Evolutionary conservation across 768 basidiomycete genomes (phyloP).

Genomic region (Rhizopogon vinicolor): DNA sequence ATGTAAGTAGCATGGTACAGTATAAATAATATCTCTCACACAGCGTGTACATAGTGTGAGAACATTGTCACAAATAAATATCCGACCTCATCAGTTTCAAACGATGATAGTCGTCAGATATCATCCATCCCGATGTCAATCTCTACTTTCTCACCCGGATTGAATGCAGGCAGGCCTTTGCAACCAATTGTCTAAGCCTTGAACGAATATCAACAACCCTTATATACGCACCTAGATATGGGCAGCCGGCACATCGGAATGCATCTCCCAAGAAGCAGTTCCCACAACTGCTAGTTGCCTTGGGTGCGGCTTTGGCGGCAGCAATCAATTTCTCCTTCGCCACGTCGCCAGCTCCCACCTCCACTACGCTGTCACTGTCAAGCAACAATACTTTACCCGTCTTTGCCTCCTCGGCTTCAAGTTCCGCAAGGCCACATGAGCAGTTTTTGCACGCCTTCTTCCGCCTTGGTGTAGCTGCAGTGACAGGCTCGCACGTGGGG

Average conservation of each 20-base stretch:
- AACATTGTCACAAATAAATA: not conserved
- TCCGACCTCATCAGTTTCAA: not conserved
- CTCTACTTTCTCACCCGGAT: constrained; percentile 97
- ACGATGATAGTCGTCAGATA: constrained; percentile 39
- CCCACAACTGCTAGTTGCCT: constrained; percentile 95
- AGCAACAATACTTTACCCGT: constrained; percentile 62
- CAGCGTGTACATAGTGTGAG: not conserved
- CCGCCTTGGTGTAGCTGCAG: constrained; percentile 47
- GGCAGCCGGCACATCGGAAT: constrained; percentile 94
- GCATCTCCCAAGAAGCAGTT: constrained; percentile 98
- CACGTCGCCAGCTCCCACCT: constrained; percentile 48
- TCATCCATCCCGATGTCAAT: constrained; percentile 89
- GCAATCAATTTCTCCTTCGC: constrained; percentile 63
- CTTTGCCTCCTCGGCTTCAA: constrained; percentile 78
- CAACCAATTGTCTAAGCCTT: constrained; percentile 7
- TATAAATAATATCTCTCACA: not conserved
- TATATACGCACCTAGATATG: constrained; percentile 78
- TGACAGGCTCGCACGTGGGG: constrained; percentile 69
- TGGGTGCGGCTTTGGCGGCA: constrained; percentile 69
- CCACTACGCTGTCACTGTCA: constrained; percentile 53
- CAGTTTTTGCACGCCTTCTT: constrained; percentile 97
- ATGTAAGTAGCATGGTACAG: not conserved
- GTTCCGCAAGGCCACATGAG: constrained; percentile 91
- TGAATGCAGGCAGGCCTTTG: constrained; percentile 94
- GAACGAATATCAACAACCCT: constrained; percentile 1